Conservation (phyloP, 345 rosid genomes). For the Chamaenerion angustifolium region DNA sequence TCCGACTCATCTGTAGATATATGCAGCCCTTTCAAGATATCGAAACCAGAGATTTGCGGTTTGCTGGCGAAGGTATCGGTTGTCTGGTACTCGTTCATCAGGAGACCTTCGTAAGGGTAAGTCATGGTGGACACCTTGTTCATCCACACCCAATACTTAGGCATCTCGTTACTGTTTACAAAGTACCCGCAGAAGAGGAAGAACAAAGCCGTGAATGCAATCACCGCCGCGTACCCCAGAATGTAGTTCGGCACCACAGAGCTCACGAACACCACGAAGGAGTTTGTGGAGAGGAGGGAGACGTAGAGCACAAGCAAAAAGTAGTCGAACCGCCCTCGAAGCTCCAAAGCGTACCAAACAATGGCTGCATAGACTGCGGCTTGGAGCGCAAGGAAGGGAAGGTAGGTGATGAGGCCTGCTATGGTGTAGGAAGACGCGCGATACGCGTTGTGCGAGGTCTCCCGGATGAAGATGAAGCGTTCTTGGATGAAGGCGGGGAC, state of each 20-base stretch:
- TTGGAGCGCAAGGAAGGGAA: constrained; percentile 45
- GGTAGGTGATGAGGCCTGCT: constrained; percentile 47
- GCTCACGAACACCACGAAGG: constrained; percentile 61
- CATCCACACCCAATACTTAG: constrained; percentile 49
- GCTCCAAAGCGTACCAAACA: constrained; percentile 39
- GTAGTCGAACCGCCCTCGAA: constrained; percentile 34
- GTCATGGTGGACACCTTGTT: constrained; percentile 60
- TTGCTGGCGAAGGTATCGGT: constrained; percentile 4
- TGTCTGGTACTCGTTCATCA: constrained; percentile 55
- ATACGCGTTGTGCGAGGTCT: constrained; percentile 57
- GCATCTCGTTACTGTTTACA: constrained; percentile 38
- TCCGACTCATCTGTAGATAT: constrained; percentile 11
- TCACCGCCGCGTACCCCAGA: constrained; percentile 50
- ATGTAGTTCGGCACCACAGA: constrained; percentile 56
- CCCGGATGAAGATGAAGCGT: constrained; percentile 47
- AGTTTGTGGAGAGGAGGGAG: constrained; percentile 56
- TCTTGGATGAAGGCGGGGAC: constrained; percentile 68
- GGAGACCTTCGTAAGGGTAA: constrained; percentile 49
- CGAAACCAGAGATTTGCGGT: not conserved
- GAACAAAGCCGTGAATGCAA: constrained; percentile 53
- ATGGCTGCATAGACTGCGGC: constrained; percentile 39
- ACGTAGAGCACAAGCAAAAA: constrained; percentile 42
- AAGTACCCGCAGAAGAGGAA: constrained; percentile 64
- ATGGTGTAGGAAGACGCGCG: constrained; percentile 56
- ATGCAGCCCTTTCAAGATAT: not conserved